Conservation (phyloP, 352 stramenopile genomes). For the Pythium phragmitis region DNA sequence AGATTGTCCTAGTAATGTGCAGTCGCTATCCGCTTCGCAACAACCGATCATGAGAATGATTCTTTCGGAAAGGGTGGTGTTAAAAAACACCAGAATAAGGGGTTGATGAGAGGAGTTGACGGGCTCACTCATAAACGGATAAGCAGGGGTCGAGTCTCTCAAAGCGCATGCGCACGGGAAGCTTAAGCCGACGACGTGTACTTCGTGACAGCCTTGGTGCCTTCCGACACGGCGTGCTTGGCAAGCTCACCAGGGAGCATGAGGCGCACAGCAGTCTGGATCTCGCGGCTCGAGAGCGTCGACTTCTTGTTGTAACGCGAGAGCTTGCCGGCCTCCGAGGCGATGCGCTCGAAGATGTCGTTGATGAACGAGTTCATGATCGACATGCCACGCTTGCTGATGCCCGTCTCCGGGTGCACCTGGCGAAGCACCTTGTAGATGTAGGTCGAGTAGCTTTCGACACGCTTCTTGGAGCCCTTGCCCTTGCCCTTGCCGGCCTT, state of each 20-base stretch:
- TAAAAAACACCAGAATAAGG: conserved; percentile 76
- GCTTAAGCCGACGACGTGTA: conserved; percentile 87
- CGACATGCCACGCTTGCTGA: conserved; percentile 97
- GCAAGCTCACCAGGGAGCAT: conserved; percentile 91
- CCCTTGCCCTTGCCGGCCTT: conserved; percentile 81
- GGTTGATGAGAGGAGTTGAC: not conserved
- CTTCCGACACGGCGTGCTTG: conserved; percentile 97
- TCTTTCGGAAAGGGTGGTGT: conserved; percentile 77
- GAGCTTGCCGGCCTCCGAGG: conserved; percentile 94
- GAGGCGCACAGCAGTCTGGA: conserved; percentile 96
- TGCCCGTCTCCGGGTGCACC: conserved; percentile 97
- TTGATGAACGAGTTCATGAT: conserved; percentile 99
- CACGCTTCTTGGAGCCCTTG: conserved; percentile 84
- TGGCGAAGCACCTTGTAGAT: conserved; percentile 94
- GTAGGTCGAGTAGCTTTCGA: conserved; percentile 90
- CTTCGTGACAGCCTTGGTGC: conserved; percentile 96
- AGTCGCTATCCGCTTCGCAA: not conserved
- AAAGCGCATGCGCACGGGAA: not conserved
- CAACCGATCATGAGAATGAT: not conserved
- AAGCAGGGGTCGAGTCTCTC: not conserved
- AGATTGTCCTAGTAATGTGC: no score
- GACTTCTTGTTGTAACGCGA: conserved; percentile 99
- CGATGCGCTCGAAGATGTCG: conserved; percentile 98
- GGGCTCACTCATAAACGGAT: no score
- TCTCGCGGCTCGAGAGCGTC: conserved; percentile 95